Conservation (phyloP, 305 asterid genomes). For the Withania somnifera region DNA sequence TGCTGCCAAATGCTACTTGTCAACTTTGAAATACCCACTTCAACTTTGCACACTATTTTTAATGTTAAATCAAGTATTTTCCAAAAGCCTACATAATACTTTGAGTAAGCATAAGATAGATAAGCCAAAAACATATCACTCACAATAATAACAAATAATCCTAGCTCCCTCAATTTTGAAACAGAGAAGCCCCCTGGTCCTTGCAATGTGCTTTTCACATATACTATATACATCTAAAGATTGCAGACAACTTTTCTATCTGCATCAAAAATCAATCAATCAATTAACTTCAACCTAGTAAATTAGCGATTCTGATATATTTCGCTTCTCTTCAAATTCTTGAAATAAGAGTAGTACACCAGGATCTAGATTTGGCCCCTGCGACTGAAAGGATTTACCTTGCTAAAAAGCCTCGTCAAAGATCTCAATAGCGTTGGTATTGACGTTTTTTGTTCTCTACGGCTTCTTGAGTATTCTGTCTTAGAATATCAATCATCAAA, state of each 20-base stretch:
- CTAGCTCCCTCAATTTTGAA: slow-evolving; percentile 25
- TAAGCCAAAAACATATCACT: slow-evolving; percentile 1
- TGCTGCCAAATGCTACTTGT: not conserved
- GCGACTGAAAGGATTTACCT: slow-evolving; percentile 39
- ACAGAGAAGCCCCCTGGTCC: slow-evolving; percentile 39
- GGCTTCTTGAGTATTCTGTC: slow-evolving; percentile 38
- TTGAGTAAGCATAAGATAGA: not conserved
- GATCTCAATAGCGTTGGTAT: slow-evolving; percentile 54
- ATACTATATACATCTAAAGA: not conserved
- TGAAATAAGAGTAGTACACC: not conserved
- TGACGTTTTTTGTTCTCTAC: slow-evolving; percentile 45
- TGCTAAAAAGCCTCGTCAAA: slow-evolving; percentile 68
- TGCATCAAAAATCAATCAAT: slow-evolving; percentile 46
- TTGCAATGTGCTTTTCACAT: not conserved
- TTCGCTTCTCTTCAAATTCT: not conserved
- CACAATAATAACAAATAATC: slow-evolving; percentile 1
- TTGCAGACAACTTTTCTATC: slow-evolving; percentile 4
- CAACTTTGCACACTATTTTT: not conserved
- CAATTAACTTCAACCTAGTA: slow-evolving; percentile 25
- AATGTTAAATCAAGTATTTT: not conserved
- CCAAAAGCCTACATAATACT: not conserved
- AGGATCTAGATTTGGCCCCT: slow-evolving; percentile 23
- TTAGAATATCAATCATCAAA: slow-evolving; percentile 43
- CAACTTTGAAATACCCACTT: too few species aligned
- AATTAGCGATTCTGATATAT: not conserved